These are phyloP conservation scores for Penicillium occitanis DNA, from an alignment of 2,329 filamentous ascomycete genomes.

Conservation along the genomic window DNA sequence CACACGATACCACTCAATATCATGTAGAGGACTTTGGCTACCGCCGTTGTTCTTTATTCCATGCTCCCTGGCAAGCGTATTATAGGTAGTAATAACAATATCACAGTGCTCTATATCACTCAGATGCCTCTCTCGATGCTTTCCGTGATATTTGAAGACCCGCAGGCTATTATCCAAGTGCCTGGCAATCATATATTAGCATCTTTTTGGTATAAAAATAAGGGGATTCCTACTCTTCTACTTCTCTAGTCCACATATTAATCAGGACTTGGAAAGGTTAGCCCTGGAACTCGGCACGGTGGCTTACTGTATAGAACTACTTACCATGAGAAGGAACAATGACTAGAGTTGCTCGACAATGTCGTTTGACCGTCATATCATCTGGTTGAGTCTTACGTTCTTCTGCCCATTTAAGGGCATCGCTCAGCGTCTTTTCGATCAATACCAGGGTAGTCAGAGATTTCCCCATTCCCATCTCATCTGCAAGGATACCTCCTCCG, in stretches of 20 bases:
- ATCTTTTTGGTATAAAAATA: neutral
- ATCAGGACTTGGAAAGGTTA: constrained; percentile 38
- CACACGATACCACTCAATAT: constrained; percentile 41
- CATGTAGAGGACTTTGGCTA: constrained; percentile 22
- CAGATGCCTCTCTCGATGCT: constrained; percentile 28
- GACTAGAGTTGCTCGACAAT: constrained; percentile 46
- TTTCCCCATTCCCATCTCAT: constrained; percentile 64
- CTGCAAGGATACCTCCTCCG: constrained; percentile 55
- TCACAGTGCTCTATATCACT: constrained; percentile 36
- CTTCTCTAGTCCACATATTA: constrained; percentile 44
- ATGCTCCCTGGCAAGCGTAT: constrained; percentile 45
- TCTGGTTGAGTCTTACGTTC: constrained; percentile 15
- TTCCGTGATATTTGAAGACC: constrained; percentile 42
- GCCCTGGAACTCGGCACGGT: neutral
- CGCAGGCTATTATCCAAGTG: constrained; percentile 35
- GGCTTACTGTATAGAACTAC: neutral
- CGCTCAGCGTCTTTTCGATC: constrained; percentile 44
- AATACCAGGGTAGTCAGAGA: constrained; percentile 55
- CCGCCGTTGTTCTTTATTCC: constrained; percentile 9
- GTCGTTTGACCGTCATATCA: neutral
- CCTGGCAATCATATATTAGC: constrained; percentile 26
- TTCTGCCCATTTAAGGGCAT: constrained; percentile 40
- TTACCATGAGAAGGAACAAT: constrained; percentile 47
- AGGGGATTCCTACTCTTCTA: constrained; percentile 34
- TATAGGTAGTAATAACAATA: constrained; percentile 52